Evolutionary conservation across 345 rosid genomes (phyloP).

Genomic region (Populus simonii): DNA sequence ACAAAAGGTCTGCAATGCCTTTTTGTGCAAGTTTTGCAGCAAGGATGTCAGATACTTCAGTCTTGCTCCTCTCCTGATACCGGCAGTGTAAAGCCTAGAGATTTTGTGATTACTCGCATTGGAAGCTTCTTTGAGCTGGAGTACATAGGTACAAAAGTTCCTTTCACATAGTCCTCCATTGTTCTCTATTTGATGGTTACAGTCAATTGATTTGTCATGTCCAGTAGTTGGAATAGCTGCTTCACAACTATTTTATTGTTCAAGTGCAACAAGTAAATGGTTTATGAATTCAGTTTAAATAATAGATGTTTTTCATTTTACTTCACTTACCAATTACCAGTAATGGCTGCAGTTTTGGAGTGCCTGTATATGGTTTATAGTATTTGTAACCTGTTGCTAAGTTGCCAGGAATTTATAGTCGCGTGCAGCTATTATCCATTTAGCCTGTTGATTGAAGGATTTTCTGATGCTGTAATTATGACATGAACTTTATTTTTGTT

Average conservation of each 20-base stretch:
- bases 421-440: background rate
- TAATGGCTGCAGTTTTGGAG: background rate
- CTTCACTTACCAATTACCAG: background rate
- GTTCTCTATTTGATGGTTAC: background rate
- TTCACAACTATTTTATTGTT: background rate
- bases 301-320: background rate
- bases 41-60: constrained; percentile 96
- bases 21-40: constrained; percentile 93
- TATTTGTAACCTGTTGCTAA: background rate
- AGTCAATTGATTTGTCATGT: background rate
- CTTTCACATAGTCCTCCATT: constrained; percentile 4
- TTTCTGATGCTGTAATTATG: background rate
- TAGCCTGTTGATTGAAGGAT: background rate
- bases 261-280: background rate
- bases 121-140: constrained; percentile 97
- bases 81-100: constrained; percentile 79
- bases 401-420: background rate
- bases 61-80: constrained; percentile 76
- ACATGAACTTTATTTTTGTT: background rate
- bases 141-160: constrained; percentile 63
- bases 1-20: constrained; percentile 98
- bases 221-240: background rate
- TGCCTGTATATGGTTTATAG: background rate
- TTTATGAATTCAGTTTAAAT: background rate
- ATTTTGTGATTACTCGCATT: constrained; percentile 82